phyloP scores from a whole-genome alignment of 495 filamentous ascomycete genomes.

The Hypoxylon lienhwacheense region DNA sequence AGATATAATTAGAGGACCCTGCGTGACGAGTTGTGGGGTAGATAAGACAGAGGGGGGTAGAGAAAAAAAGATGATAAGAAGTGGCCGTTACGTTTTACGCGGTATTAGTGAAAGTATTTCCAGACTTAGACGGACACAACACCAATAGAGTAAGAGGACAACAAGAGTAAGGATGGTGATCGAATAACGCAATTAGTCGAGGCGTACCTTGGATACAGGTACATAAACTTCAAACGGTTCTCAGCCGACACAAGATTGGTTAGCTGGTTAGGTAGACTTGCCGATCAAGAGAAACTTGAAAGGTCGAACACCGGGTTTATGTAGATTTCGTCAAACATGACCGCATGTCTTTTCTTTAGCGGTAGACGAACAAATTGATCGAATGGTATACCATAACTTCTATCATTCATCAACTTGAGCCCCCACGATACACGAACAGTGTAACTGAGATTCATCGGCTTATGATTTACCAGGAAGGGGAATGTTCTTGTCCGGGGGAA shows the following conservation, averaged over 20 bases:
- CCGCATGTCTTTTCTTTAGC: too few relatives aligned
- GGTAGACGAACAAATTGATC: too few relatives aligned
- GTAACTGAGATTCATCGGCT: not conserved
- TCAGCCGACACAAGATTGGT: slow-evolving; percentile 11
- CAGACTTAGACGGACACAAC: not conserved
- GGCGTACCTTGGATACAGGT: too few relatives aligned
- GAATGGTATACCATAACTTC: not conserved
- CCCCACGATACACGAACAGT: slow-evolving; percentile 13
- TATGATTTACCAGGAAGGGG: slow-evolving; percentile 1
- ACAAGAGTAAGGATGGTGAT: not conserved
- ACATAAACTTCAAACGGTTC: not conserved
- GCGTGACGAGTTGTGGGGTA: slow-evolving; percentile 19
- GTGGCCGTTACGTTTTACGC: not conserved
- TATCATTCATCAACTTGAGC: not conserved
- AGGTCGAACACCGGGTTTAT: slow-evolving; percentile 21
- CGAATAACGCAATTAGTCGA: not conserved
- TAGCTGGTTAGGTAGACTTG: slow-evolving; percentile 7
- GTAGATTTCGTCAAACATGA: too few relatives aligned
- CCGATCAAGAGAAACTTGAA: slow-evolving; percentile 16
- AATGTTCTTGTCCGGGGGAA: slow-evolving; percentile 10
- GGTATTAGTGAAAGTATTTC: slow-evolving; percentile 6
- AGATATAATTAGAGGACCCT: slow-evolving; percentile 19
- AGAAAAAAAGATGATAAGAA: not conserved
- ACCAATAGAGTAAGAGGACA: slow-evolving; percentile 4
- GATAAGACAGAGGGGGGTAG: not conserved